Base-by-base conservation (phyloP, 2,329 filamentous ascomycete genomes). In the Sphaceloma murrayae region DNA sequence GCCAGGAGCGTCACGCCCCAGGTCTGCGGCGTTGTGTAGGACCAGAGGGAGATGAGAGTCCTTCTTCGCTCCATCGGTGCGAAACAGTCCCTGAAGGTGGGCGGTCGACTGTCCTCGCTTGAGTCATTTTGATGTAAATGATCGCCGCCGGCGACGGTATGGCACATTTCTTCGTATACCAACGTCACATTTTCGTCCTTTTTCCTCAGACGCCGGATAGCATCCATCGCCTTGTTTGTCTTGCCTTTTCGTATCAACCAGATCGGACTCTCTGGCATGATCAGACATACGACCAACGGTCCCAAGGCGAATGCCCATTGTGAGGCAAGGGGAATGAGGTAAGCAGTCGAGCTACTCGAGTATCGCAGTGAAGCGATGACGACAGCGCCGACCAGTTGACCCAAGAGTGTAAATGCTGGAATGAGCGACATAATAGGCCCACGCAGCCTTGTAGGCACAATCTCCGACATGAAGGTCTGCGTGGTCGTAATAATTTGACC, bases 261-360 rank as follows among this genome's bases (percentile, higher is more conserved):
- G 0, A 68, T 61, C 0, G 73, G 73, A 9, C 66, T 70, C 49
- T 76, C 72, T 0, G 72, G 72, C 24, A 75, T 62, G 33, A 69
- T 30, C 22, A 68, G 52, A 0, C 69, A 60, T 11, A 70, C 53
- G 13, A 66, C 3, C 10, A 73, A 54, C 0, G 69, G 64, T 1
- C 69, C 48, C 4, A 61, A 56, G 0, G 66, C 64, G 48, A 65
- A 68, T 0, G 63, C 56, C 67, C 68, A 70, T 47, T 69, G 65
- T 0, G 66, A 62, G 1, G 59, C 66, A 47, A 72, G 66, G 9
- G 59, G 61, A n/a, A 64, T 55, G 2, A 56, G 54, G 49, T 67
- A 69, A 10, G 61, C 66, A 48, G 31, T 58, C 39, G 11, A 44
- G 30, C 56, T 54, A 27, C 48, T 17, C 10, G 51, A 48, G 21